Percentiles rank a stretch among this genome's conserved stretches.
These are phyloP conservation scores for Piromyces finnis DNA, from an alignment of 192 early-diverging fungal species.

Conservation along the genomic window DNA sequence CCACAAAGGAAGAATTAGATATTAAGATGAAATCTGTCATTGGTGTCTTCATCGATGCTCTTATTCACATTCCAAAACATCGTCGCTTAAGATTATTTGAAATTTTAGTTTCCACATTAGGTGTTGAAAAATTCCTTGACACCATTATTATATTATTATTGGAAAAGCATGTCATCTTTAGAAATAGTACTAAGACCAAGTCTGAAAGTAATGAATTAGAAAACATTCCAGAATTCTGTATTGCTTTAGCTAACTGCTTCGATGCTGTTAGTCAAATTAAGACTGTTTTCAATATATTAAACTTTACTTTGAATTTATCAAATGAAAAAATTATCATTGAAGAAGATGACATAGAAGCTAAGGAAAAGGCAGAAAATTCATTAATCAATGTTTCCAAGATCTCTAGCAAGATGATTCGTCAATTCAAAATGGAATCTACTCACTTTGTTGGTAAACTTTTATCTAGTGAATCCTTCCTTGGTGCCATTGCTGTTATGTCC, in stretches of 20 bases:
- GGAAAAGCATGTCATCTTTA: slow-evolving; percentile 25
- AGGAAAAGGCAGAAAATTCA: slow-evolving; percentile 10
- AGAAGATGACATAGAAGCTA: not conserved
- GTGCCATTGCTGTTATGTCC: slow-evolving; percentile 10
- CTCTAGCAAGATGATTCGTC: slow-evolving; percentile 34
- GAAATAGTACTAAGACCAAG: slow-evolving; percentile 22
- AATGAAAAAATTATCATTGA: slow-evolving; percentile 2
- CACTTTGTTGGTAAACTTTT: slow-evolving; percentile 32
- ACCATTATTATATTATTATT: slow-evolving; percentile 54
- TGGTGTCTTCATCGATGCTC: slow-evolving; percentile 78
- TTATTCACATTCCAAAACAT: slow-evolving; percentile 83
- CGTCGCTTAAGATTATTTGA: slow-evolving; percentile 75
- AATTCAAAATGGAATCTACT: slow-evolving; percentile 40
- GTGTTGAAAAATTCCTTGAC: slow-evolving; percentile 51
- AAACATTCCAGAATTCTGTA: slow-evolving; percentile 51
- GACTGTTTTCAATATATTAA: slow-evolving; percentile 34
- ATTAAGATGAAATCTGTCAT: slow-evolving; percentile 52
- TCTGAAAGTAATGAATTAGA: slow-evolving; percentile 15
- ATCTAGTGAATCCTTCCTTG: slow-evolving; percentile 22
- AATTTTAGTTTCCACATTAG: slow-evolving; percentile 61
- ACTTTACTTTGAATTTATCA: slow-evolving; percentile 3
- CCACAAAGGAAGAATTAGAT: slow-evolving; percentile 4
- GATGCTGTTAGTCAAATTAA: slow-evolving; percentile 41
- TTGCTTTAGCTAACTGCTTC: slow-evolving; percentile 54
- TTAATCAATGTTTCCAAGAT: slow-evolving; percentile 18